Conservation (phyloP, 306 rosid genomes). For the Benincasa hispida region DNA sequence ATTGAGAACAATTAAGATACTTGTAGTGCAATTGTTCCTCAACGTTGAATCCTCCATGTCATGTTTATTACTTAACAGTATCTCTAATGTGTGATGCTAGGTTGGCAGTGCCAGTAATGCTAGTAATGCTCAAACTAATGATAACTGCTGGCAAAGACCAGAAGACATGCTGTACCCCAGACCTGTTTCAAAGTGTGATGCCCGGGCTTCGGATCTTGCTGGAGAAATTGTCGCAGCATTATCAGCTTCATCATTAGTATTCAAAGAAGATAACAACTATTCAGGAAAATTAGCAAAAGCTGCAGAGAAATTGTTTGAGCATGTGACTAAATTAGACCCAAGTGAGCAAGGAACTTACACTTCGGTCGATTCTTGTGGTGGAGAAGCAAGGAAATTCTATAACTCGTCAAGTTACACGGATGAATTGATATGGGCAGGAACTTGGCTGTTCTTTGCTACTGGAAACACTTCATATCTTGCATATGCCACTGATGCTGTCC, state of each 20-base stretch:
- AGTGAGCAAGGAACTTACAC: constrained; percentile 49
- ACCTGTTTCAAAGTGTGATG: constrained; percentile 44
- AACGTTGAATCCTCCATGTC: not conserved
- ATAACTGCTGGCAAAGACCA: constrained; percentile 72
- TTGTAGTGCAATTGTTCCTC: not conserved
- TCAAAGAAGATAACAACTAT: constrained; percentile 38
- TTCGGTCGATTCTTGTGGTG: constrained; percentile 41
- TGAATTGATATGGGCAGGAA: constrained; percentile 76
- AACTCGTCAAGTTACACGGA: constrained; percentile 51
- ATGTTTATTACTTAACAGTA: not conserved
- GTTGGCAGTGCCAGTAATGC: constrained; percentile 49
- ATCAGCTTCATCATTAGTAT: constrained; percentile 64
- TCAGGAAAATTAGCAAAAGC: constrained; percentile 29
- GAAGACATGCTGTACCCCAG: constrained; percentile 55
- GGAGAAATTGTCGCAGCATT: constrained; percentile 71
- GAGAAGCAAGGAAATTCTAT: constrained; percentile 43
- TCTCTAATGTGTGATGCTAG: constrained; percentile 21
- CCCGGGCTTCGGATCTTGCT: constrained; percentile 61
- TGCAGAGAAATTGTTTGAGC: constrained; percentile 36
- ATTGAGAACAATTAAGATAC: not conserved
- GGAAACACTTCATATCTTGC: constrained; percentile 30
- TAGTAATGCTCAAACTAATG: constrained; percentile 20
- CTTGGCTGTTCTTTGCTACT: constrained; percentile 69
- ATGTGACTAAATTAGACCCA: constrained; percentile 25
- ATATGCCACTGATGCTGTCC: constrained; percentile 27